Conservation (phyloP, 305 asterid genomes). For the Plantago coronopus region DNA sequence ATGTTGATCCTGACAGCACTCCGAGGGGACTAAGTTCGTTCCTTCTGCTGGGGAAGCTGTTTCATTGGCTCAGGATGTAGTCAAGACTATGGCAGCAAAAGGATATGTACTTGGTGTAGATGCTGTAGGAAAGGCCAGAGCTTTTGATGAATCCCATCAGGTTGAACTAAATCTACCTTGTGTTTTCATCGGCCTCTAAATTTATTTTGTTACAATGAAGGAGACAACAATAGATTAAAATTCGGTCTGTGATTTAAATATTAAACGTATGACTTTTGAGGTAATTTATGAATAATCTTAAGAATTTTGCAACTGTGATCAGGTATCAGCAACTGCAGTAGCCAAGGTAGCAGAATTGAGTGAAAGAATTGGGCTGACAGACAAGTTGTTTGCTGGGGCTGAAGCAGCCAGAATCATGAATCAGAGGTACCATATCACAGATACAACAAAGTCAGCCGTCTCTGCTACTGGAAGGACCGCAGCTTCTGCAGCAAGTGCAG, state of each 20-base stretch:
- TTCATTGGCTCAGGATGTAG: slow-evolving; percentile 78
- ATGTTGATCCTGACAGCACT: slow-evolving; percentile 26
- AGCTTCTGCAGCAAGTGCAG: slow-evolving; percentile 67
- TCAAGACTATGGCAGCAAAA: slow-evolving; percentile 66
- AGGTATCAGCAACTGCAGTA: slow-evolving; percentile 77
- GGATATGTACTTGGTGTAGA: slow-evolving; percentile 83
- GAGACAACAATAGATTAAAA: neutral
- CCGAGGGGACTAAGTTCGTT: slow-evolving; percentile 33
- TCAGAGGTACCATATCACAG: slow-evolving; percentile 54
- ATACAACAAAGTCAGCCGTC: slow-evolving; percentile 63
- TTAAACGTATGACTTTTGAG: too few relatives aligned
- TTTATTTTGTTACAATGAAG: too few relatives aligned
- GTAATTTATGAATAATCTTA: neutral
- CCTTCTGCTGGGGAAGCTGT: slow-evolving; percentile 86
- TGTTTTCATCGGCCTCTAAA: neutral
- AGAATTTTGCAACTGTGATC: neutral
- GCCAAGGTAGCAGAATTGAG: slow-evolving; percentile 83
- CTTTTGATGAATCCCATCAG: slow-evolving; percentile 80
- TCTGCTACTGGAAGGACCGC: slow-evolving; percentile 80
- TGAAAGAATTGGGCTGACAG: slow-evolving; percentile 67
- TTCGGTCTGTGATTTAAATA: too few relatives aligned
- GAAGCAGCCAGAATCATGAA: slow-evolving; percentile 64
- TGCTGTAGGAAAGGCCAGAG: slow-evolving; percentile 72
- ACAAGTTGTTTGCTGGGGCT: slow-evolving; percentile 70
- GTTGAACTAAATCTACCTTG: neutral